Evolutionary conservation across 306 rosid species (phyloP).

Genomic region (Castanopsis chinensis): DNA sequence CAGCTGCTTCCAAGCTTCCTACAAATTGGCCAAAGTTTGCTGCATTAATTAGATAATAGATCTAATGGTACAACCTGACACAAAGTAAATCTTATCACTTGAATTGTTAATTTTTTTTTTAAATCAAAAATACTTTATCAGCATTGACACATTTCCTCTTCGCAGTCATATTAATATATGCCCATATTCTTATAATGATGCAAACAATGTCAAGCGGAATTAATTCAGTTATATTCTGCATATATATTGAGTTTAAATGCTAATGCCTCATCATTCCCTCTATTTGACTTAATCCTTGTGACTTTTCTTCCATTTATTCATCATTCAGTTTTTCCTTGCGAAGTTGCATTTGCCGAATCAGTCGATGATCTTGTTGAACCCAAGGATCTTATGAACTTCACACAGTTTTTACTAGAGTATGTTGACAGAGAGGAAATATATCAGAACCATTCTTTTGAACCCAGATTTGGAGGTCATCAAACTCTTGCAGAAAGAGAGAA

Average conservation of each 20-base stretch:
- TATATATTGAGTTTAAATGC: background rate
- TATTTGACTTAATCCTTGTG: constrained; percentile 24
- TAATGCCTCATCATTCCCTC: constrained; percentile 10
- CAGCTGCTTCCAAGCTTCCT: background rate
- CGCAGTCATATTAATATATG: background rate
- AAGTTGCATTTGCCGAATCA: constrained; percentile 56
- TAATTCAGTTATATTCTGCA: background rate
- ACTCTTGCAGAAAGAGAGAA: constrained; percentile 71
- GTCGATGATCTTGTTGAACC: constrained; percentile 68
- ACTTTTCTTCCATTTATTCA: constrained; percentile 16
- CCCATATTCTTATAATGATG: background rate
- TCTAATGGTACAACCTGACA: background rate
- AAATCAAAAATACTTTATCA: background rate
- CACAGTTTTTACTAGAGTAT: constrained; percentile 62
- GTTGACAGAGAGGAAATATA: constrained; percentile 51
- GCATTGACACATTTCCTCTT: background rate
- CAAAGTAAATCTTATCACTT: background rate
- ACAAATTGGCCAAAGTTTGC: background rate
- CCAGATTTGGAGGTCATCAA: constrained; percentile 90
- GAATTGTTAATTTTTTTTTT: background rate
- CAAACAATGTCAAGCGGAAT: background rate
- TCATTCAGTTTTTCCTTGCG: constrained; percentile 78
- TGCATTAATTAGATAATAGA: background rate
- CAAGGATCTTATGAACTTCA: constrained; percentile 42
- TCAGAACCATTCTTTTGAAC: constrained; percentile 33